Conservation (phyloP, 345 rosid species). For the Orychophragmus violaceus region DNA sequence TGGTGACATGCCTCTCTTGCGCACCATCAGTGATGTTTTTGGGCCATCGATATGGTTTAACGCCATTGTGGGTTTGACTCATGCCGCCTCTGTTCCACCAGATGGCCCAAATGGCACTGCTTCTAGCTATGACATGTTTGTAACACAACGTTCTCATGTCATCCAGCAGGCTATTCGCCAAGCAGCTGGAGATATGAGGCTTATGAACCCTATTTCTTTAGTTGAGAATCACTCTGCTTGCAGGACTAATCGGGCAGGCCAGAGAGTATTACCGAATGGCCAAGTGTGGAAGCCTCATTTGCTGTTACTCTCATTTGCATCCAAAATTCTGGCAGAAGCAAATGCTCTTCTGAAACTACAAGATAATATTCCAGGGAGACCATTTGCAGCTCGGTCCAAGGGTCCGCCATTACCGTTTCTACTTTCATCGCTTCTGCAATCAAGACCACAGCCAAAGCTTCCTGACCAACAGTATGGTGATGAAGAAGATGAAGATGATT, state of each 20-base stretch:
- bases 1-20: conserved; percentile 92
- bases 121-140: conserved; percentile 96
- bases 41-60: conserved; percentile 98
- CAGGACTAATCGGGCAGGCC: conserved; percentile 95
- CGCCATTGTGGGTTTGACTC: conserved; percentile 97
- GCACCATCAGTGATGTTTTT: conserved; percentile 83
- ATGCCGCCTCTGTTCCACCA: conserved; percentile 99
- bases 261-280: conserved; percentile 97
- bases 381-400: conserved; percentile 63
- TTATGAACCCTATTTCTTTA: conserved; percentile 96
- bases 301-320: conserved; percentile 92
- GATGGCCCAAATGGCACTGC: conserved; percentile 96
- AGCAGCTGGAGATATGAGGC: conserved; percentile 99
- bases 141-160: conserved; percentile 90
- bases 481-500: conserved; percentile 75
- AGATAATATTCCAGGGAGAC: conserved; percentile 81
- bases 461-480: conserved; percentile 87
- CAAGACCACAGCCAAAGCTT: conserved; percentile 81
- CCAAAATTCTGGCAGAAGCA: conserved; percentile 94
- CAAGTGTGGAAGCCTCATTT: conserved; percentile 99
- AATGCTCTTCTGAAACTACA: conserved; percentile 77
- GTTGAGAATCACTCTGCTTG: conserved; percentile 99
- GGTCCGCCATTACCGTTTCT: conserved; percentile 84
- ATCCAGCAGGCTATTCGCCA: conserved; percentile 97
- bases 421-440: conserved; percentile 89